A percentile compares a stretch with the other conserved stretches of the same genome.
phyloP scores from a whole-genome alignment of 306 rosid species.

The Hippophae rhamnoides region DNA sequence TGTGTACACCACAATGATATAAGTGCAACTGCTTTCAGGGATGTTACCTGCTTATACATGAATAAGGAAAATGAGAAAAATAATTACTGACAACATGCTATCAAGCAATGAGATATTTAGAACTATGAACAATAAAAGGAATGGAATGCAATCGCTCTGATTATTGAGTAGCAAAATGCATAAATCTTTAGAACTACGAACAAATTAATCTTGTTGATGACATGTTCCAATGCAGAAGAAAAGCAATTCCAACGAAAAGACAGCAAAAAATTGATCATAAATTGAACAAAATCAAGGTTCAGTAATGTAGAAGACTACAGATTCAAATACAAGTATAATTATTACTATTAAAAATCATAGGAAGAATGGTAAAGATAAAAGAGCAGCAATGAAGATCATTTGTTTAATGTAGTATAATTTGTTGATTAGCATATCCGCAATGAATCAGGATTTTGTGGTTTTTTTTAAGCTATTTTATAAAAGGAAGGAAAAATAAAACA shows the following conservation, averaged over 20 bases:
- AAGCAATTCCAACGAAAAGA: not conserved
- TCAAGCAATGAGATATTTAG: not conserved
- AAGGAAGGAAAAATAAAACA: no score
- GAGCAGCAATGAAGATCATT: no score
- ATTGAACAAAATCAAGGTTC: no score
- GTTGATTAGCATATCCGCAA: no score
- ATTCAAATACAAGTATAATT: no score
- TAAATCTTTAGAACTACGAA: not conserved
- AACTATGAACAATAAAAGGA: not conserved
- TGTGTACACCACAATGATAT: slow-evolving; percentile 51
- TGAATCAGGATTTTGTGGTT: no score
- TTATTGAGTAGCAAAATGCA: not conserved
- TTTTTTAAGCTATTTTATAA: no score
- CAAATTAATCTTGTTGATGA: not conserved
- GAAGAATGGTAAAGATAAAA: no score
- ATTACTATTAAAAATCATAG: no score
- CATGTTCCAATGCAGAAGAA: not conserved
- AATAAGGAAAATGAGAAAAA: slow-evolving; percentile 19
- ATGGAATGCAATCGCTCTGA: not conserved
- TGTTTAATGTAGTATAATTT: no score
- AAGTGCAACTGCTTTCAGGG: slow-evolving; percentile 63
- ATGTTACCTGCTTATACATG: slow-evolving; percentile 42
- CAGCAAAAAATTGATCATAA: no score
- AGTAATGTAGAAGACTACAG: no score
- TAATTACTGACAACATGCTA: slow-evolving; percentile 7